These are phyloP conservation scores for Aspergillus aculeatinus DNA, from an alignment of 2,329 filamentous ascomycete genomes.

Conservation along the genomic window DNA sequence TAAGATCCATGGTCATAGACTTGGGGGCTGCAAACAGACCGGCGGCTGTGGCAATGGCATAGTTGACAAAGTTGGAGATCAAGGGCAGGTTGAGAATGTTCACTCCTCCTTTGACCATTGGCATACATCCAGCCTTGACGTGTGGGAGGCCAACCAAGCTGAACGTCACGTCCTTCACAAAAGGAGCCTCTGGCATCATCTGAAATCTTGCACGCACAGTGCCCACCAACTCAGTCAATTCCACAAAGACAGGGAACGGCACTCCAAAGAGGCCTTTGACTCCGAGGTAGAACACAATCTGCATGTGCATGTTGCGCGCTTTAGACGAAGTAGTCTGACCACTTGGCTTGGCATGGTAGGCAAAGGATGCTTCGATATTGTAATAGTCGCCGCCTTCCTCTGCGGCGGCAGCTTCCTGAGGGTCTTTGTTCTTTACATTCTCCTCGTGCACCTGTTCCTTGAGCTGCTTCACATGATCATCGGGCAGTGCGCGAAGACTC, in stretches of 20 bases:
- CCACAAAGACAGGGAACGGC: constrained; percentile 82
- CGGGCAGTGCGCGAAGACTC: constrained; percentile 80
- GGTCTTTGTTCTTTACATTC: constrained; percentile 78
- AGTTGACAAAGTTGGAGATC: constrained; percentile 96
- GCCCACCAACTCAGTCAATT: constrained; percentile 85
- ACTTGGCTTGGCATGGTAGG: constrained; percentile 82
- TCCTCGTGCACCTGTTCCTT: constrained; percentile 77
- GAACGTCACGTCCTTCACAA: constrained; percentile 86
- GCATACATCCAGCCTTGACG: constrained; percentile 83
- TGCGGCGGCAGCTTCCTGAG: constrained; percentile 81
- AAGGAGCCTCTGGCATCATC: constrained; percentile 86
- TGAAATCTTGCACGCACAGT: constrained; percentile 80
- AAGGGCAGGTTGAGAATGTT: constrained; percentile 89
- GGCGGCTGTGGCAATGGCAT: constrained; percentile 81
- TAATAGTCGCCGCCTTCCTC: constrained; percentile 91
- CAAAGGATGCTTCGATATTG: constrained; percentile 86
- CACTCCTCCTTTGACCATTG: constrained; percentile 85
- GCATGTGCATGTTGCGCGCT: constrained; percentile 95
- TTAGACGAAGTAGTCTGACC: constrained; percentile 71
- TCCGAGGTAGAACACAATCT: constrained; percentile 89
- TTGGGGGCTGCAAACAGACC: constrained; percentile 94
- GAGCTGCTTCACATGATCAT: constrained; percentile 75
- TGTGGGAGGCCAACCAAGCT: constrained; percentile 93
- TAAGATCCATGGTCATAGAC: constrained; percentile 86
- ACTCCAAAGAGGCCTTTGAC: constrained; percentile 86